phyloP scores from a whole-genome alignment of 75 land plant species.

The Pinus albicaulis region DNA sequence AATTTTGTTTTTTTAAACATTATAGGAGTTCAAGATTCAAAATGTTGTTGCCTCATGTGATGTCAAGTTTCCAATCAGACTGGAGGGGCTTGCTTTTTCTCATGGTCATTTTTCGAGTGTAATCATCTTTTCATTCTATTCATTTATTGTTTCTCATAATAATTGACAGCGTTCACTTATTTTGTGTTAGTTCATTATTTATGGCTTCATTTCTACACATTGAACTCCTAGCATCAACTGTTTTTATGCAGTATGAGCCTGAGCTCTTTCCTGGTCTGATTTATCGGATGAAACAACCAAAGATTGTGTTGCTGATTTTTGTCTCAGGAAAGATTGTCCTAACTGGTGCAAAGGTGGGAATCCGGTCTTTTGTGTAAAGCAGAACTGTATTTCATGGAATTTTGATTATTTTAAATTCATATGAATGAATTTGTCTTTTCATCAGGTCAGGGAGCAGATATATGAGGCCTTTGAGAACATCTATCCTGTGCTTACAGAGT shows the following conservation, averaged over 20 bases:
- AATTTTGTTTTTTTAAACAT: neutral
- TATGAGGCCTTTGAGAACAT: conserved; percentile 56
- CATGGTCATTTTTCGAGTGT: conserved; percentile 92
- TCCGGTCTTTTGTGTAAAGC: neutral
- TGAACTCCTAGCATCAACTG: neutral
- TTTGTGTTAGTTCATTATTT: neutral
- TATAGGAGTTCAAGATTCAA: conserved; percentile 92
- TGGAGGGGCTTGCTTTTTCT: conserved; percentile 81
- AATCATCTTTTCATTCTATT: conserved; percentile 16
- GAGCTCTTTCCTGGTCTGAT: conserved; percentile 93
- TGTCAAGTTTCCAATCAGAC: conserved; percentile 90
- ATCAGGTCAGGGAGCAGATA: conserved; percentile 48
- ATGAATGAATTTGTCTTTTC: conserved; percentile 13
- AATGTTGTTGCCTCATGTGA: conserved; percentile 93
- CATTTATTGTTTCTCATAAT: neutral
- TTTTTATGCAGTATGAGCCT: conserved; percentile 81
- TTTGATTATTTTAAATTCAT: conserved; percentile 2
- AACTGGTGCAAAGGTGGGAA: conserved; percentile 86
- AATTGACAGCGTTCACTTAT: neutral
- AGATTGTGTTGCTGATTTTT: conserved; percentile 82
- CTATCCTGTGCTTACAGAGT: conserved; percentile 53
- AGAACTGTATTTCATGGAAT: neutral
- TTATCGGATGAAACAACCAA: conserved; percentile 94
- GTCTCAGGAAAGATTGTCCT: conserved; percentile 96
- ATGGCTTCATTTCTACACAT: neutral